Conservation (phyloP, 1,284 basidiomycete genomes). For the Puccinia horiana region DNA sequence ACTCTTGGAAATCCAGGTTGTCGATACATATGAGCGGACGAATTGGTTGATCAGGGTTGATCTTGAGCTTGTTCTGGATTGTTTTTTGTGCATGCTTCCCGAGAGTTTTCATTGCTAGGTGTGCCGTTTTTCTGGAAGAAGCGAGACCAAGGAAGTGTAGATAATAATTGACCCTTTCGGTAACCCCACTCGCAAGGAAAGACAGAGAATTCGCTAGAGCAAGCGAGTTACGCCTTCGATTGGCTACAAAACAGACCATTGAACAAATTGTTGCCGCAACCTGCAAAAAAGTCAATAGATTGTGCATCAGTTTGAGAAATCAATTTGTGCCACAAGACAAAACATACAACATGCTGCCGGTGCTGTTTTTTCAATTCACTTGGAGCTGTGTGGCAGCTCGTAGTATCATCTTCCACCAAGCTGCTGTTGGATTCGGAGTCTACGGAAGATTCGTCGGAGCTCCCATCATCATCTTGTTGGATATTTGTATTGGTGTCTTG, state of each 20-base stretch:
- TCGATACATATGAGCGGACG: not conserved
- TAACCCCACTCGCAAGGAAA: not conserved
- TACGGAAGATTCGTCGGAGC: no score
- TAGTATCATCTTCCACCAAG: no score
- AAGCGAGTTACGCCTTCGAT: not conserved
- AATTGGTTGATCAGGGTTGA: not conserved
- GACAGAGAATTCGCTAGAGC: not conserved
- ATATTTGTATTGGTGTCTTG: no score
- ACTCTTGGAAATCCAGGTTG: no score
- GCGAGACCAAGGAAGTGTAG: not conserved
- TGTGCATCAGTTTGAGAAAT: no score
- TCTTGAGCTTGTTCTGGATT: not conserved
- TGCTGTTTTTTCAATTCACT: no score
- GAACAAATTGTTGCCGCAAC: not conserved
- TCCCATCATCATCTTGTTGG: no score
- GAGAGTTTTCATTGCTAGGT: not conserved
- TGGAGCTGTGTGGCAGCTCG: no score
- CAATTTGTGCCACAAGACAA: no score
- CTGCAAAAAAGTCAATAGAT: no score
- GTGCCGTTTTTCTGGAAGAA: not conserved
- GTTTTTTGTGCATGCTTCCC: not conserved
- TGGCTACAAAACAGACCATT: not conserved
- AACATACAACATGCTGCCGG: no score
- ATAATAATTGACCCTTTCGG: not conserved
- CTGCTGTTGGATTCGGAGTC: no score